Conservation (phyloP, 164 flowering plant species). For the Vitis cinerea region DNA sequence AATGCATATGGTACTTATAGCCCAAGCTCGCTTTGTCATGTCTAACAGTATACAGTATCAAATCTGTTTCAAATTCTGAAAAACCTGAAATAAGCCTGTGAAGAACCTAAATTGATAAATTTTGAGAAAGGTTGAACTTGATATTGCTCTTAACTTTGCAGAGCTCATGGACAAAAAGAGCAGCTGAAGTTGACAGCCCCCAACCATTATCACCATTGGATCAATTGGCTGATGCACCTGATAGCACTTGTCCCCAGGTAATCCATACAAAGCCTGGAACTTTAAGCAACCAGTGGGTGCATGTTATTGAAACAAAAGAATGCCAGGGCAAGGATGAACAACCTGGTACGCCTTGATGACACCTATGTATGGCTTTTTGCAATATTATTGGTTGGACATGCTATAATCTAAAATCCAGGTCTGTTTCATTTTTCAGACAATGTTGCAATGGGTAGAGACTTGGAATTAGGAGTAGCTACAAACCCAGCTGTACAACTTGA, state of each 20-base stretch:
- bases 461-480: slow-evolving; percentile 38
- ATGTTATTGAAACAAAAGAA: slow-evolving; percentile 18
- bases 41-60: too few relatives aligned
- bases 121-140: neutral
- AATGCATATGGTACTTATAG: too few relatives aligned
- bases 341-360: slow-evolving; percentile 17
- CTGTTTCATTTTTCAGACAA: slow-evolving; percentile 8
- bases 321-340: slow-evolving; percentile 20
- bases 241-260: slow-evolving; percentile 51
- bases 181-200: slow-evolving; percentile 36
- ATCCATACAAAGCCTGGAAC: slow-evolving; percentile 34
- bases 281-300: slow-evolving; percentile 14
- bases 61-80: too few relatives aligned
- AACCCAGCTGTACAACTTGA: slow-evolving; percentile 32
- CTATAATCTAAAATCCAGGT: neutral
- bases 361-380: neutral
- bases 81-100: too few relatives aligned
- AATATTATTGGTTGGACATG: neutral
- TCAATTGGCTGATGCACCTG: slow-evolving; percentile 39
- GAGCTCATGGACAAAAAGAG: slow-evolving; percentile 51
- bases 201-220: slow-evolving; percentile 25
- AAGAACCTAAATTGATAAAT: neutral
- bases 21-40: too few relatives aligned
- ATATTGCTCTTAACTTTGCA: slow-evolving; percentile 15
- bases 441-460: slow-evolving; percentile 35